These are phyloP conservation scores for Prunus dulcis DNA, from an alignment of 306 rosid genomes.

Conservation along the genomic window DNA sequence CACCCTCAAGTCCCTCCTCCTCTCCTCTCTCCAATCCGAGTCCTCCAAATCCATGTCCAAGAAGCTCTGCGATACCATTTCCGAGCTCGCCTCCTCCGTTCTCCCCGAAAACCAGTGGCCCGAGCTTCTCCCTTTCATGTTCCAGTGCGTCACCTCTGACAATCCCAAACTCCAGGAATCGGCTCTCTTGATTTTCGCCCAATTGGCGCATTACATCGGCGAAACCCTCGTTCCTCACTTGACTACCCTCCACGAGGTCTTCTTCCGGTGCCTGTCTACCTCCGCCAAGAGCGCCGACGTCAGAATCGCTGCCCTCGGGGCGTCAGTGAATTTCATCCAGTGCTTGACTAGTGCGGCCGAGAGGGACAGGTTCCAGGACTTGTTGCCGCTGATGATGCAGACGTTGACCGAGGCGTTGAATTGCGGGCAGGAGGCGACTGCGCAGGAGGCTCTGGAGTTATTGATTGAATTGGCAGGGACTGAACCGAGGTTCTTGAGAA, in stretches of 20 bases:
- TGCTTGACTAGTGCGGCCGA: slow-evolving; percentile 45
- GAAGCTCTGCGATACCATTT: slow-evolving; percentile 57
- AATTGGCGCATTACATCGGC: slow-evolving; percentile 54
- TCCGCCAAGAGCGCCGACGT: slow-evolving; percentile 42
- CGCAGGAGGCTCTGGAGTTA: slow-evolving; percentile 66
- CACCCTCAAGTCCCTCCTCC: slow-evolving; percentile 43
- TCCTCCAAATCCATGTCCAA: slow-evolving; percentile 44
- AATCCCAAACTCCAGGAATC: slow-evolving; percentile 43
- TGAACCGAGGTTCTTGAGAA: slow-evolving; percentile 58
- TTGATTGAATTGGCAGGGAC: slow-evolving; percentile 64
- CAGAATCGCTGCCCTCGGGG: slow-evolving; percentile 55
- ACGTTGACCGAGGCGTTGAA: slow-evolving; percentile 62
- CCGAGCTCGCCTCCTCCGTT: slow-evolving; percentile 52
- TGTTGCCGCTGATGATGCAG: slow-evolving; percentile 63
- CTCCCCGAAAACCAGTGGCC: slow-evolving; percentile 60
- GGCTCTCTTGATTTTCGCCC: slow-evolving; percentile 50
- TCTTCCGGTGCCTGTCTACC: slow-evolving; percentile 37
- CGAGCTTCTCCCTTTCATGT: slow-evolving; percentile 54
- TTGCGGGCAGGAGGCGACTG: slow-evolving; percentile 58
- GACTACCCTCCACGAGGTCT: slow-evolving; percentile 45
- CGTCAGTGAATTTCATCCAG: slow-evolving; percentile 52
- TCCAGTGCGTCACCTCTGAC: slow-evolving; percentile 60
- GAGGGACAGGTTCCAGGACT: slow-evolving; percentile 62
- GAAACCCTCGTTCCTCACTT: slow-evolving; percentile 56
- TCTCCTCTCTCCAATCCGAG: slow-evolving; percentile 45